Percentiles rank a stretch among this genome's conserved stretches.
Conservation (phyloP, 441 rosid genomes). For the Bruguiera hainesii region DNA sequence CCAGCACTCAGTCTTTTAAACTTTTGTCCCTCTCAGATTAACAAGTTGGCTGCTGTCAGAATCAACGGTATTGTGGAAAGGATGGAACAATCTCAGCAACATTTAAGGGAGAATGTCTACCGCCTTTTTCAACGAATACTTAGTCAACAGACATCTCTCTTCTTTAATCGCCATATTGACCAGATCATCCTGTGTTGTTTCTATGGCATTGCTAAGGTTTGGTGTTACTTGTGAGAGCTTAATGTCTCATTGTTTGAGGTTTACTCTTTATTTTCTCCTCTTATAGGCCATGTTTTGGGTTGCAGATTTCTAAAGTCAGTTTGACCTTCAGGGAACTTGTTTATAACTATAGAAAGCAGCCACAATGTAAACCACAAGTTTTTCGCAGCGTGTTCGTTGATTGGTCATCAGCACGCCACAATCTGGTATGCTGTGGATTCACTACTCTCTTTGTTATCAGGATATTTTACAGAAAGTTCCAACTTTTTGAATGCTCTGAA, state of each 20-base stretch:
- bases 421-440: constrained; percentile 46
- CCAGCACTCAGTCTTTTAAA: constrained; percentile 10
- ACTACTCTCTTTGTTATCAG: constrained; percentile 13
- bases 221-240: constrained; percentile 25
- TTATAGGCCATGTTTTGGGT: constrained; percentile 26
- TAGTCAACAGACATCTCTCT: constrained; percentile 67
- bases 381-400: constrained; percentile 87
- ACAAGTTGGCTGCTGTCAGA: constrained; percentile 94
- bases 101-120: constrained; percentile 81
- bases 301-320: constrained; percentile 79
- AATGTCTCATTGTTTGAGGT: constrained; percentile 7
- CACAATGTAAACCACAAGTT: constrained; percentile 91
- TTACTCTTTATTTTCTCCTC: constrained; percentile 13
- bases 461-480: constrained; percentile 18
- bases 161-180: constrained; percentile 92
- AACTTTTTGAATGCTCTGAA: constrained; percentile 27
- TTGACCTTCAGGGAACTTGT: constrained; percentile 85
- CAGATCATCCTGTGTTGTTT: constrained; percentile 98
- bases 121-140: constrained; percentile 81
- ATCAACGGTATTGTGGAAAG: constrained; percentile 95
- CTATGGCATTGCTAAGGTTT: constrained; percentile 89
- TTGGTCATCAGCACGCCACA: constrained; percentile 52
- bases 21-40: constrained; percentile 51
- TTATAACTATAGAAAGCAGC: constrained; percentile 91
- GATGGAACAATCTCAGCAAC: constrained; percentile 79